A percentile compares a stretch with the other conserved stretches of the same genome.
These are phyloP conservation scores for Cladorrhinum sp. DNA, from an alignment of 2,329 filamentous ascomycete species.

Conservation along the genomic window DNA sequence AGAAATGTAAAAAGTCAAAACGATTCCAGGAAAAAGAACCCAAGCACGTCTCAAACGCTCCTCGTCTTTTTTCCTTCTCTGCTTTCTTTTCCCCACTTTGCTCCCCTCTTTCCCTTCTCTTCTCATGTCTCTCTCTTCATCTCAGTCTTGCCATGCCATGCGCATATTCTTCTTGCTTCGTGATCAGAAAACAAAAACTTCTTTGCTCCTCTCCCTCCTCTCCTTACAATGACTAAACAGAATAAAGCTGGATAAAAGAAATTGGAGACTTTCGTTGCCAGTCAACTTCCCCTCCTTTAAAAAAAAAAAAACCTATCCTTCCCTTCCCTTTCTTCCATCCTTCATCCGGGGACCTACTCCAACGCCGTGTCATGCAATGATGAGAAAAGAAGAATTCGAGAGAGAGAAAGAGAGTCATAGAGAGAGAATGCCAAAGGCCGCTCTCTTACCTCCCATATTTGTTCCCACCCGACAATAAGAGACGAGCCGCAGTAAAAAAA, in stretches of 20 bases:
- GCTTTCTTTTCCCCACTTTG: not conserved
- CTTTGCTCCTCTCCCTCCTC: too few species aligned
- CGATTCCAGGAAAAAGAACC: not conserved
- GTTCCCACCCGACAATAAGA: too few species aligned
- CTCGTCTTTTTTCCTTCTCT: not conserved
- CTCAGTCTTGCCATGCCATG: not conserved
- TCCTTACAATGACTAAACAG: not conserved
- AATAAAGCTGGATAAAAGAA: not conserved
- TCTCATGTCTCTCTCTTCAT: not conserved
- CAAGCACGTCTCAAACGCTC: not conserved
- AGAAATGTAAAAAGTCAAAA: not conserved
- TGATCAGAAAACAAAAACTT: not conserved
- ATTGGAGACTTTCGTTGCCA: not conserved
- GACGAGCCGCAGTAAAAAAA: not conserved
- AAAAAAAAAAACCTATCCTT: not conserved
- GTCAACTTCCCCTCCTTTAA: not conserved
- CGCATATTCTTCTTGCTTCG: too few species aligned
- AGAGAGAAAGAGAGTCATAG: not conserved
- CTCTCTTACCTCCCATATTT: not conserved
- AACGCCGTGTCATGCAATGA: conserved; percentile 28
- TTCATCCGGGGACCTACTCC: conserved; percentile 7
- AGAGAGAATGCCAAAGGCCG: not conserved
- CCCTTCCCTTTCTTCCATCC: not conserved
- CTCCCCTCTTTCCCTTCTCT: not conserved
- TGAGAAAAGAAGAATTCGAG: not conserved